Percentiles rank a stretch among this genome's conserved stretches.
phyloP scores from a whole-genome alignment of 257 asterid species.

The Lantana camara region DNA sequence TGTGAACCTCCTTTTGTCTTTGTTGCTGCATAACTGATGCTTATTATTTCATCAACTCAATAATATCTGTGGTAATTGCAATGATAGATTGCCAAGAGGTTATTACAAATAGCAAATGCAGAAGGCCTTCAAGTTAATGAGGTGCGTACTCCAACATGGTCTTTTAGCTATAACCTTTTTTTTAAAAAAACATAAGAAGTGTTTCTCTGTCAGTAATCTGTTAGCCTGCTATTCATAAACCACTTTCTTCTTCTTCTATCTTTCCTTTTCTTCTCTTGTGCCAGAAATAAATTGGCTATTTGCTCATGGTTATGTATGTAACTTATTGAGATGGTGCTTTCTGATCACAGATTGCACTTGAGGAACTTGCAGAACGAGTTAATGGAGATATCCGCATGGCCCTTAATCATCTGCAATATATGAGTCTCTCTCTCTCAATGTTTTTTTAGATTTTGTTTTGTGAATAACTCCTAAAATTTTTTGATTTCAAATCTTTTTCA shows the following conservation, averaged over 20 bases:
- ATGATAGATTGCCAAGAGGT: conserved; percentile 89
- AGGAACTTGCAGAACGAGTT: conserved; percentile 91
- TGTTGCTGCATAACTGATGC: conserved; percentile 25
- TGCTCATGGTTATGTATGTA: not conserved
- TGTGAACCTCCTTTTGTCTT: conserved; percentile 10
- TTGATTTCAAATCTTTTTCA: no score
- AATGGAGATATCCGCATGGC: conserved; percentile 98
- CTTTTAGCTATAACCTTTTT: conserved; percentile 2
- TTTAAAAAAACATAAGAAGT: not conserved
- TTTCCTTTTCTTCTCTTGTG: not conserved
- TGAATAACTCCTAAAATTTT: no score
- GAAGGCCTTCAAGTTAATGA: conserved; percentile 90
- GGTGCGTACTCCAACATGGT: conserved; percentile 41
- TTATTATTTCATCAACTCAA: conserved; percentile 20
- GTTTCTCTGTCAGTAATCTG: not conserved
- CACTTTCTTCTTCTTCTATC: not conserved
- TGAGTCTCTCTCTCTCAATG: no score
- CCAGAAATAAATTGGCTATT: conserved; percentile 2
- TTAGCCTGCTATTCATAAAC: not conserved
- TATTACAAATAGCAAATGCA: conserved; percentile 70
- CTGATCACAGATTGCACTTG: conserved; percentile 75
- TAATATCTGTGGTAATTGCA: conserved; percentile 26
- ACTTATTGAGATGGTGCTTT: conserved; percentile 30
- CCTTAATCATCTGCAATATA: conserved; percentile 91
- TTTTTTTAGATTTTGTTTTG: no score